Evolutionary conservation across 2,329 filamentous ascomycete genomes (phyloP), one percentile per base, ranked within the genome.

Genomic region (Rachicladosporium sp.): DNA sequence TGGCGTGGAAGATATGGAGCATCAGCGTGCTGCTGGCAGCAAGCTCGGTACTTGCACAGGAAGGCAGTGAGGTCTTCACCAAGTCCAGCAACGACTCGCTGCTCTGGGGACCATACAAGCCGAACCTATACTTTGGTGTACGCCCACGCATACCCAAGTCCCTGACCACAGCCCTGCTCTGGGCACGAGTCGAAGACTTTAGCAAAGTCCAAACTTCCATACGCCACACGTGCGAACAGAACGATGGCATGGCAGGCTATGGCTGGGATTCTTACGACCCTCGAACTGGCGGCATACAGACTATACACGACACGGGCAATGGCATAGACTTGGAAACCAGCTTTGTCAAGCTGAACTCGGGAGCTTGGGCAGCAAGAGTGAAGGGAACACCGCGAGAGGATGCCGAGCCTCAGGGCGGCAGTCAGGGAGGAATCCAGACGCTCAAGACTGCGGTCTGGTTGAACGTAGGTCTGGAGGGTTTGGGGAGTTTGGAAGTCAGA

Each of bases 261-360:
- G 91, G 91, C 46, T 98, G 91, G 91, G 88, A 96, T 54, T 85
- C 93, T 59, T 98, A 93, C 60, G 91, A 98, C 62, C 80, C 87
- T 13, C 74, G 91, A 43, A 81, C 72, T 41, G 91, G 91, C 46
- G 91, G 91, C 41, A 71, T 83, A 12, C 86, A 98, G 63, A 83
- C 82, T 1, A 89, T 98, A 43, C 86, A 93, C 56, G 91, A 98
- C 60, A 78, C 80, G 38, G 81, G 76, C 36, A 98, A 98, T 63
- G 75, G 74, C 42, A 73, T 98, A 49, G 88, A 96, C 63, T 74
- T 98, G 46, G 93, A 83, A 6, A 95, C 89, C 32, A 83, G 85
- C 37, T 95, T 96, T 62, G 78, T 95, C 55, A 98, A 96, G 64
- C 73, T 94, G 29, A 83, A 88, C 2, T 87, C 88, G 13, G 91